phyloP scores from a whole-genome alignment of 208 protist genomes.

The Acanthamoeba lenticulata region DNA sequence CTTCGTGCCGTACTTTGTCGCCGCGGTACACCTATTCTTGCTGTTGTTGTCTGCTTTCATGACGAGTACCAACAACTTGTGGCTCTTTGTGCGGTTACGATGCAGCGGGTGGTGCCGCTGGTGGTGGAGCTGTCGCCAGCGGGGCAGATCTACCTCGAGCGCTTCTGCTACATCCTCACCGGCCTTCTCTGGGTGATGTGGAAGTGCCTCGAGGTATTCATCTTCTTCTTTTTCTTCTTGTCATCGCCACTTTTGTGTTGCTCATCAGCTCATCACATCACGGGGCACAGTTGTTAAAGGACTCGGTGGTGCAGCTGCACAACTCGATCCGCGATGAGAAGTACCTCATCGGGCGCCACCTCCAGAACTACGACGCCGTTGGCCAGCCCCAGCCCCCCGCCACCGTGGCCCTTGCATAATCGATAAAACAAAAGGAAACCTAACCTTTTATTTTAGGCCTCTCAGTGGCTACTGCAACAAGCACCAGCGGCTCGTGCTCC shows the following conservation, averaged over 20 bases:
- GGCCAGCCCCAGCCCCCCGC: too few species aligned
- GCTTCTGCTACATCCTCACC: background rate
- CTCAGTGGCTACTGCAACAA: too few species aligned
- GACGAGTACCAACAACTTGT: too few species aligned
- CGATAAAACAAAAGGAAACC: too few species aligned
- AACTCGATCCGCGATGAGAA: background rate
- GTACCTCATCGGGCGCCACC: conserved; percentile 27
- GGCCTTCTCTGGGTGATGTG: background rate
- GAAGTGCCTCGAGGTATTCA: background rate
- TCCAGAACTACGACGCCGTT: conserved; percentile 23
- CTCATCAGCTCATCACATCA: background rate
- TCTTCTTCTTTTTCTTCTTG: background rate
- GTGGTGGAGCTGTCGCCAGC: background rate
- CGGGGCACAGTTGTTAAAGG: background rate
- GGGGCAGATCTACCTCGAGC: background rate
- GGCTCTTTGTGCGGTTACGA: background rate
- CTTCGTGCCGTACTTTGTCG: background rate
- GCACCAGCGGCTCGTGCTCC: too few species aligned
- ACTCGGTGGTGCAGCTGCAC: background rate
- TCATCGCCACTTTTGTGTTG: background rate
- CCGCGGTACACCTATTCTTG: background rate
- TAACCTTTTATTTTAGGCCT: too few species aligned
- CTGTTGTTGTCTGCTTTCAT: too few species aligned
- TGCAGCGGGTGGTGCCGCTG: background rate
- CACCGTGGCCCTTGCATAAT: too few species aligned